Evolutionary conservation across 192 early-diverging fungal genomes (phyloP).

Genomic region (Coemansia sp.): DNA sequence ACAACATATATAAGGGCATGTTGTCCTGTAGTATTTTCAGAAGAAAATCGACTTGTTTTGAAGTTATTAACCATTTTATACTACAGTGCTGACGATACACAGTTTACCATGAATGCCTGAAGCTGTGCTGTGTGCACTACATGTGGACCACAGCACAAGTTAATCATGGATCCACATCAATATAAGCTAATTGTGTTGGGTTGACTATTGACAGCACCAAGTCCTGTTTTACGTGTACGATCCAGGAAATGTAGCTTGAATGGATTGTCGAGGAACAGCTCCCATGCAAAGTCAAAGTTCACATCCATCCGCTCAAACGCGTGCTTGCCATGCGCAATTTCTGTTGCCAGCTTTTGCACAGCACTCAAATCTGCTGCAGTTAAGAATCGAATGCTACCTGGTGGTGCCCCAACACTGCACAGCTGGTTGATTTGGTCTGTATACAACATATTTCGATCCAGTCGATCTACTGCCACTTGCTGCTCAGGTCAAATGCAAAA

Average conservation of each 20-base stretch:
- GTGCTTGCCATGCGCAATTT: slow-evolving; percentile 57
- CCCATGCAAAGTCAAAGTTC: slow-evolving; percentile 56
- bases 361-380: slow-evolving; percentile 56
- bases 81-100: slow-evolving; percentile 18
- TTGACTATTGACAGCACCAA: background rate
- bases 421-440: slow-evolving; percentile 30
- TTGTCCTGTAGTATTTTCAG: too few relatives aligned
- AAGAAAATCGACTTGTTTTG: too few relatives aligned
- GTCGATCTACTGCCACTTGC: slow-evolving; percentile 11
- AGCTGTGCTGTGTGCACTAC: slow-evolving; percentile 67
- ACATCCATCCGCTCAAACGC: slow-evolving; percentile 69
- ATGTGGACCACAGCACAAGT: slow-evolving; percentile 78
- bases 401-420: slow-evolving; percentile 11
- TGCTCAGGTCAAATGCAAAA: too few relatives aligned
- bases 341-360: slow-evolving; percentile 55
- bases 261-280: slow-evolving; percentile 70
- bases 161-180: slow-evolving; percentile 69
- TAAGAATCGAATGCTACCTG: slow-evolving; percentile 45
- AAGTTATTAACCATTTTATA: too few relatives aligned
- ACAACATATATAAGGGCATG: too few relatives aligned
- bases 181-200: slow-evolving; percentile 62
- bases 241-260: slow-evolving; percentile 72
- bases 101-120: slow-evolving; percentile 55
- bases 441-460: slow-evolving; percentile 11
- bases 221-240: slow-evolving; percentile 9